A percentile compares a stretch with the other conserved stretches of the same genome.
These are phyloP conservation scores for Cyclostephanos tholiformis DNA, from an alignment of 108 stramenopile species.

Conservation along the genomic window DNA sequence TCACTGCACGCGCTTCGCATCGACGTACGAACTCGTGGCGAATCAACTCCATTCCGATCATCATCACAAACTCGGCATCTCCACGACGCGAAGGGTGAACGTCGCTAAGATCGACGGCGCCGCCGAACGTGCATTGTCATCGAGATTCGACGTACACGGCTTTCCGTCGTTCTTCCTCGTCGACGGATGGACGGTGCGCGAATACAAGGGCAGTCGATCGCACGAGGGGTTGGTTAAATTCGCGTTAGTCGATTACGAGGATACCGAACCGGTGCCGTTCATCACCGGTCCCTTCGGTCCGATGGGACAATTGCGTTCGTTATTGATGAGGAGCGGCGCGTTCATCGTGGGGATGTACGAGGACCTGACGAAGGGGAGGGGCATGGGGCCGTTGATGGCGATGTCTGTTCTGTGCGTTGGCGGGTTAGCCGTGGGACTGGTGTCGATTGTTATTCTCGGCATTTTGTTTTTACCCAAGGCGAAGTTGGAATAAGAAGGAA, in stretches of 20 bases:
- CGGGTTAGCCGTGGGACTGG: slow-evolving; percentile 30
- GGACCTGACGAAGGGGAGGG: slow-evolving; percentile 41
- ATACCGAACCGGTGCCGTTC: slow-evolving; percentile 42
- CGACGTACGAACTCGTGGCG: slow-evolving; percentile 66
- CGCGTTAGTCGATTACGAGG: slow-evolving; percentile 48
- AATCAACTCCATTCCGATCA: slow-evolving; percentile 51
- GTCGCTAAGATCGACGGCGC: slow-evolving; percentile 86
- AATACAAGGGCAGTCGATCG: slow-evolving; percentile 59
- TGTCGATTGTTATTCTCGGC: slow-evolving; percentile 43
- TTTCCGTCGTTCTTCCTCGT: slow-evolving; percentile 83
- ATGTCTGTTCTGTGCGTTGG: slow-evolving; percentile 30
- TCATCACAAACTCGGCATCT: background rate
- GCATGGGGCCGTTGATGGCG: slow-evolving; percentile 40
- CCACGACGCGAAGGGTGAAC: slow-evolving; percentile 52
- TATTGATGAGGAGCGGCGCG: slow-evolving; percentile 57
- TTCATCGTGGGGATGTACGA: slow-evolving; percentile 52
- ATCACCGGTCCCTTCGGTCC: slow-evolving; percentile 73
- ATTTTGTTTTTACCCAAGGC: slow-evolving; percentile 41
- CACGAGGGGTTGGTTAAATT: slow-evolving; percentile 66
- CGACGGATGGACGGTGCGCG: slow-evolving; percentile 75
- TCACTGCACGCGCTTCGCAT: slow-evolving; percentile 70
- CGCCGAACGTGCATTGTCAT: slow-evolving; percentile 59
- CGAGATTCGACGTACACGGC: slow-evolving; percentile 69
- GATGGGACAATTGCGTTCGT: slow-evolving; percentile 67
- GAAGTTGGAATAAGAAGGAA: slow-evolving; percentile 37